Evolutionary conservation across 192 early-diverging fungal species (phyloP).

Genomic region (Phycomyces nitens): DNA sequence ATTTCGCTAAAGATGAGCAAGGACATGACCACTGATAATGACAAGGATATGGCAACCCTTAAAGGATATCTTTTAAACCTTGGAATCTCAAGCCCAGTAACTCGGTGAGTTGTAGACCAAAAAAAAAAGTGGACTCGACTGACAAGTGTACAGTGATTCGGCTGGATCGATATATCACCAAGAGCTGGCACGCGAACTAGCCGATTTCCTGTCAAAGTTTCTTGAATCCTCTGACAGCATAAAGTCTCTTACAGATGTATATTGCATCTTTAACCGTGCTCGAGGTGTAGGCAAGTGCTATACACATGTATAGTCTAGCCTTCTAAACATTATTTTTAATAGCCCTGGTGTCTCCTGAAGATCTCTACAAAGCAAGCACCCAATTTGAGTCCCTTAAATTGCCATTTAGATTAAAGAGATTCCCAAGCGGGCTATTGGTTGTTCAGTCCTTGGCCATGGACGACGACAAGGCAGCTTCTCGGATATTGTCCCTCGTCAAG

Average conservation of each 20-base stretch:
- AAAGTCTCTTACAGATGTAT: constrained; percentile 84
- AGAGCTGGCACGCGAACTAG: constrained; percentile 83
- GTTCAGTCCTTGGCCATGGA: constrained; percentile 64
- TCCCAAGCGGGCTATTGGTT: constrained; percentile 77
- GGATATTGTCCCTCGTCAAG: constrained; percentile 50
- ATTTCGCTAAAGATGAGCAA: constrained; percentile 56
- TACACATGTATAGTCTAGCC: not conserved
- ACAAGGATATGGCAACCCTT: constrained; percentile 51
- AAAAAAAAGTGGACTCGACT: not conserved
- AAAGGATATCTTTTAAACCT: constrained; percentile 78
- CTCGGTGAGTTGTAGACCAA: constrained; percentile 50
- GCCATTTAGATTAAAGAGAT: constrained; percentile 72
- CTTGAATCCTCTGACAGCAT: constrained; percentile 65
- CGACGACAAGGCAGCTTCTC: constrained; percentile 64
- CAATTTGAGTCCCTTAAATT: constrained; percentile 66
- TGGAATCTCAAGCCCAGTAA: constrained; percentile 89
- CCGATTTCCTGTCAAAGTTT: constrained; percentile 74
- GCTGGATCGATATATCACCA: constrained; percentile 84
- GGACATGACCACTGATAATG: constrained; percentile 27
- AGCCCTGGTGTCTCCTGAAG: constrained; percentile 91
- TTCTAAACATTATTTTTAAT: constrained; percentile 1
- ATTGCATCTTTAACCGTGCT: constrained; percentile 93
- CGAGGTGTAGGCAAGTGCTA: constrained; percentile 70
- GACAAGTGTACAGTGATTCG: constrained; percentile 53
- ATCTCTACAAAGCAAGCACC: constrained; percentile 76